Percentiles rank a stretch among this genome's conserved stretches.
Conservation (phyloP, 768 basidiomycete species). For the Leccinum uliginosum region DNA sequence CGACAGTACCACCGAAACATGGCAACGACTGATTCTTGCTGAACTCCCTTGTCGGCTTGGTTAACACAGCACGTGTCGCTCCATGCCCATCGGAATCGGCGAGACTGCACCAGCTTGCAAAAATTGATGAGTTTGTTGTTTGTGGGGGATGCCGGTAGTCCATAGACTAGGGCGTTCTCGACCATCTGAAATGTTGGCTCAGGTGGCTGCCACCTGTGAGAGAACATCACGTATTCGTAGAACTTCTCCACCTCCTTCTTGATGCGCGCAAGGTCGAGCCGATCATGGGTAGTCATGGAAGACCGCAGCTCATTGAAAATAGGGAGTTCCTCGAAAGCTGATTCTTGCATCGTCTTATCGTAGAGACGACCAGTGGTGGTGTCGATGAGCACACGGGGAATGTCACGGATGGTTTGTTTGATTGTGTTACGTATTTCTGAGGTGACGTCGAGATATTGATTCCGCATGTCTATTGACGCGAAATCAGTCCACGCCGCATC, state of each 20-base stretch:
- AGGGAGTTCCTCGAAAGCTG: neutral
- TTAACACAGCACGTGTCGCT: neutral
- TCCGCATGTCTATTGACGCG: neutral
- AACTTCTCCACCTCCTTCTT: neutral
- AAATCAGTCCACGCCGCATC: neutral
- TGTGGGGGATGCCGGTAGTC: neutral
- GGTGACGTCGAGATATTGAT: neutral
- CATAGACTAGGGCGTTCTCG: neutral
- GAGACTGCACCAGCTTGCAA: neutral
- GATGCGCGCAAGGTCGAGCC: neutral
- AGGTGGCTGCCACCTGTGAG: neutral
- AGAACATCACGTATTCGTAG: neutral
- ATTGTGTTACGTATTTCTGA: fast-evolving
- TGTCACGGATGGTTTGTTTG: neutral
- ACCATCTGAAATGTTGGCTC: neutral
- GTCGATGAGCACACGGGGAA: neutral
- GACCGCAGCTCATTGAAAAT: neutral
- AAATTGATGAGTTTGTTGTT: neutral
- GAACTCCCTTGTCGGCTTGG: neutral
- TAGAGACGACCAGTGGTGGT: neutral
- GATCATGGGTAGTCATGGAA: neutral
- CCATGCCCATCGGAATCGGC: neutral
- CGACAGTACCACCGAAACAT: neutral
- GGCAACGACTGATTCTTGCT: neutral
- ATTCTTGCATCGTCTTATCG: neutral